A percentile compares a stretch with the other conserved stretches of the same genome.
These are phyloP conservation scores for Wickerhamiella brachini DNA, from an alignment of 805 yeast genomes.

Conservation along the genomic window DNA sequence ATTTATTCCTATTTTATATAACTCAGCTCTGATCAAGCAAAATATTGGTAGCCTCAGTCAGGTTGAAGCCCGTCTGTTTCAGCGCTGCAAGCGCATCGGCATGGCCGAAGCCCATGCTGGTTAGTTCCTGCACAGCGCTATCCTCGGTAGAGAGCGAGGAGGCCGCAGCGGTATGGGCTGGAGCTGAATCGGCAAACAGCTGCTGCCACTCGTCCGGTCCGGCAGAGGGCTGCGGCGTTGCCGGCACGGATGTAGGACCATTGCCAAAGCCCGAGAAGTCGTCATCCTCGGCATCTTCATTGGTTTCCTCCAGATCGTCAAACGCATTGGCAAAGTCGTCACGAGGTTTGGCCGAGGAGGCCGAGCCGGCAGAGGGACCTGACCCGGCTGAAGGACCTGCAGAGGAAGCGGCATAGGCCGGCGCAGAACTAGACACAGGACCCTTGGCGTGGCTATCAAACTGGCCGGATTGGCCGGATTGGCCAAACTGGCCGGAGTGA, in stretches of 20 bases:
- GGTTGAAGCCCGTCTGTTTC: conserved; percentile 52
- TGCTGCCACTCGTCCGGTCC: conserved; percentile 80
- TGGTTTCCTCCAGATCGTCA: conserved; percentile 29
- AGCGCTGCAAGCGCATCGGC: conserved; percentile 56
- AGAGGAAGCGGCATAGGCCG: no score
- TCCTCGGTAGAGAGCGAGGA: conserved; percentile 9
- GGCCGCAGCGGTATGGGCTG: not conserved
- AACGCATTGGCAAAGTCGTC: conserved; percentile 23
- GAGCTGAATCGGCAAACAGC: conserved; percentile 57
- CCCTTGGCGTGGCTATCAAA: not conserved
- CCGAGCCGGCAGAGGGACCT: no score
- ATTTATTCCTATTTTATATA: not conserved
- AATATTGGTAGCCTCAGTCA: conserved; percentile 78
- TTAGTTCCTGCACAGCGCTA: conserved; percentile 58
- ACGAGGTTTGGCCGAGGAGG: not conserved
- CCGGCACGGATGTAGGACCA: conserved; percentile 3
- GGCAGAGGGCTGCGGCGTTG: conserved; percentile 9
- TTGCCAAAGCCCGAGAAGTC: conserved; percentile 16
- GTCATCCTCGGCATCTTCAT: conserved; percentile 18
- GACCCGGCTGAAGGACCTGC: not conserved
- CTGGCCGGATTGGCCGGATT: not conserved
- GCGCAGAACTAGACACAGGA: no score
- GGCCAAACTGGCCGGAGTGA: no score
- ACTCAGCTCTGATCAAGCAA: conserved; percentile 38
- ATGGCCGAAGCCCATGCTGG: conserved; percentile 78